Conservation (phyloP, 495 filamentous ascomycete species). For the Lepidopterella palustris region DNA sequence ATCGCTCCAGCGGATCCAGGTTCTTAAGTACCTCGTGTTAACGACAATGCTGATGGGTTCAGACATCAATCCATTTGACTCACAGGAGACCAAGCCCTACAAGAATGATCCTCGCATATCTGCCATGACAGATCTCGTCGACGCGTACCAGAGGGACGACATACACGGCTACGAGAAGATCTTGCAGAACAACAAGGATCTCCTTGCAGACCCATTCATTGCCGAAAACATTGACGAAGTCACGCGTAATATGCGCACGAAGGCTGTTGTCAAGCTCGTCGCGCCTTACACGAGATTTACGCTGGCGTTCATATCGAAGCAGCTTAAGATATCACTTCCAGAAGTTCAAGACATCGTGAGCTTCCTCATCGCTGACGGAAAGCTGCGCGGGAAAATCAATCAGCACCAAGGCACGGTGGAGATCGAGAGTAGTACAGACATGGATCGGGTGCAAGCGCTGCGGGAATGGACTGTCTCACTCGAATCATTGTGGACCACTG, state of each 20-base stretch:
- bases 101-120: constrained; percentile 90
- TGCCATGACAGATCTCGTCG: constrained; percentile 94
- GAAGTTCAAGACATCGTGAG: constrained; percentile 93
- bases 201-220: constrained; percentile 89
- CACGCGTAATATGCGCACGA: constrained; percentile 95
- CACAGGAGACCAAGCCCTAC: constrained; percentile 99
- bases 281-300: constrained; percentile 92
- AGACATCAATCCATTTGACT: constrained; percentile 99
- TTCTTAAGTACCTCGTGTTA: constrained; percentile 93
- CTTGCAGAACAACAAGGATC: constrained; percentile 79
- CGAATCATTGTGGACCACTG: constrained; percentile 38
- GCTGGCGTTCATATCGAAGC: constrained; percentile 73
- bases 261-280: constrained; percentile 87
- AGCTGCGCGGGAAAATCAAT: constrained; percentile 81
- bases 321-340: constrained; percentile 71
- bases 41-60: constrained; percentile 98
- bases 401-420: constrained; percentile 77
- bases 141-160: constrained; percentile 93
- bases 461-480: constrained; percentile 66
- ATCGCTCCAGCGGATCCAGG: constrained; percentile 90
- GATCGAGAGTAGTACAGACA: constrained; percentile 67
- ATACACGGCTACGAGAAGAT: constrained; percentile 86
- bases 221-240: constrained; percentile 99
- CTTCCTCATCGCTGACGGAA: constrained; percentile 84
- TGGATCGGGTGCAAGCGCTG: constrained; percentile 66